phyloP scores from a whole-genome alignment of 306 rosid species.

The Vicia sativa region DNA sequence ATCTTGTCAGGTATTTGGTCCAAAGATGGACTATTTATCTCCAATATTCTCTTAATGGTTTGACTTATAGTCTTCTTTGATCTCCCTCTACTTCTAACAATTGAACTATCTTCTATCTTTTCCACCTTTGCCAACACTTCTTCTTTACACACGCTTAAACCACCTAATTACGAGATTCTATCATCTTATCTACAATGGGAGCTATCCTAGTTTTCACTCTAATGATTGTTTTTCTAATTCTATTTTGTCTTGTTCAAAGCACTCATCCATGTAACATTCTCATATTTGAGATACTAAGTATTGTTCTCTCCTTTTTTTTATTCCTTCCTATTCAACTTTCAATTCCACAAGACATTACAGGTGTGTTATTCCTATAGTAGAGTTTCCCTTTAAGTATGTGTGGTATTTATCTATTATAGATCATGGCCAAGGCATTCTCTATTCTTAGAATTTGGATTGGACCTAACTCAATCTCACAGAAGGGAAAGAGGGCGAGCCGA shows the following conservation, averaged over 20 bases:
- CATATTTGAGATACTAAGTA: conserved; percentile 2
- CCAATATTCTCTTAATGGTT: neutral
- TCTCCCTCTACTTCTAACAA: conserved; percentile 7
- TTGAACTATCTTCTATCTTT: conserved; percentile 9
- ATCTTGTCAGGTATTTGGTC: conserved; percentile 9
- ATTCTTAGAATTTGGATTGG: too few species aligned
- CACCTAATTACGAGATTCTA: neutral
- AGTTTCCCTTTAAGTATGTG: neutral
- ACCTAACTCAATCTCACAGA: too few species aligned
- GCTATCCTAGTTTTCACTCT: neutral
- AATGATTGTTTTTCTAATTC: neutral
- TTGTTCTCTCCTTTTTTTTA: neutral
- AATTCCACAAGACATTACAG: neutral
- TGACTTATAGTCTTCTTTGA: neutral
- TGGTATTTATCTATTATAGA: conserved; percentile 5
- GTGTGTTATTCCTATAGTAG: neutral
- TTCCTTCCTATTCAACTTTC: neutral
- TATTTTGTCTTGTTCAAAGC: conserved; percentile 1
- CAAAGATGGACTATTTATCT: conserved; percentile 3
- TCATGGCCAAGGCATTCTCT: conserved; percentile 1
- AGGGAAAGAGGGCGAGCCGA: too few species aligned
- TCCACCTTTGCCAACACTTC: neutral
- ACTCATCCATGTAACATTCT: conserved; percentile 9
- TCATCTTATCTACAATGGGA: conserved; percentile 21
- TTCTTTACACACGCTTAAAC: neutral